phyloP scores from a whole-genome alignment of 2,329 filamentous ascomycete genomes.

The Nigrospora oryzae region DNA sequence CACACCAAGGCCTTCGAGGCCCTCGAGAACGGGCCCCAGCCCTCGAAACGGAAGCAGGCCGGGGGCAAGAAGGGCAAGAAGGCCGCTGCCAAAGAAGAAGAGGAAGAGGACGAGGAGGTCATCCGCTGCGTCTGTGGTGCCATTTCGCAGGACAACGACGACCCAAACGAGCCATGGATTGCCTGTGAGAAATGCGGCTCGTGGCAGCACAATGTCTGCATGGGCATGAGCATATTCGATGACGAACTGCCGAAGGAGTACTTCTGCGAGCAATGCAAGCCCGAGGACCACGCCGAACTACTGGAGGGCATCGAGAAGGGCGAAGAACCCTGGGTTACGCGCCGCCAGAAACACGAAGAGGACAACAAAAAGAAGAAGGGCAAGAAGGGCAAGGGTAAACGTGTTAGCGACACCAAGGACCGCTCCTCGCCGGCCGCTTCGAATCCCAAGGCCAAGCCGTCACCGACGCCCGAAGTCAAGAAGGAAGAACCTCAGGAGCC shows the following conservation, averaged over 20 bases:
- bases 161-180: slow-evolving; percentile 82
- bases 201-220: slow-evolving; percentile 97
- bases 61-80: slow-evolving; percentile 61
- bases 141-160: slow-evolving; percentile 70
- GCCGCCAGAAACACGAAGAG: slow-evolving; percentile 54
- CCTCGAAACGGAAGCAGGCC: slow-evolving; percentile 37
- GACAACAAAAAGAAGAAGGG: slow-evolving; percentile 53
- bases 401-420: slow-evolving; percentile 54
- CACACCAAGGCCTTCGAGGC: slow-evolving; percentile 82
- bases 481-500: slow-evolving; percentile 36
- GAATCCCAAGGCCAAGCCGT: slow-evolving; percentile 27
- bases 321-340: slow-evolving; percentile 78
- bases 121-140: slow-evolving; percentile 89
- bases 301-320: slow-evolving; percentile 70
- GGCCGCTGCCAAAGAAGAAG: slow-evolving; percentile 36
- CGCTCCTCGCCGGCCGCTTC: slow-evolving; percentile 32
- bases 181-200: slow-evolving; percentile 86
- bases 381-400: slow-evolving; percentile 57
- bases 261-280: slow-evolving; percentile 84
- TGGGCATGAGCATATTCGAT: slow-evolving; percentile 72
- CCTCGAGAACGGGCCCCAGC: slow-evolving; percentile 50
- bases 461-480: slow-evolving; percentile 27
- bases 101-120: slow-evolving; percentile 53
- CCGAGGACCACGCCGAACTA: slow-evolving; percentile 73
- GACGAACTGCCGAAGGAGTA: slow-evolving; percentile 78